Evolutionary conservation across 495 filamentous ascomycete genomes (phyloP), one percentile per base, ranked within the genome.

Genomic region (Xanthoparmelia taractica): DNA sequence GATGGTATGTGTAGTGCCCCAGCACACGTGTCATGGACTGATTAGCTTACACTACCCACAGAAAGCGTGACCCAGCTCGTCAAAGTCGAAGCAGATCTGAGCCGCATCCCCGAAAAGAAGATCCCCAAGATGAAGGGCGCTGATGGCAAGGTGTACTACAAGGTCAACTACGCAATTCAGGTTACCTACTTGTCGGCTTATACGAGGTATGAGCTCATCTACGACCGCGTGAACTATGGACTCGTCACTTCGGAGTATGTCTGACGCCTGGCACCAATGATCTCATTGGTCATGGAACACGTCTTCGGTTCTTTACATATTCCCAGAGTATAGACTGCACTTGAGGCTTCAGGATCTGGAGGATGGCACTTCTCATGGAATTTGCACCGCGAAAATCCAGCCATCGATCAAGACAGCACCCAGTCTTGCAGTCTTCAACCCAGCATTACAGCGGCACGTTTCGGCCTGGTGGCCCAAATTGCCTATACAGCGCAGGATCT

Each of bases 231-330:
- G 17, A 67, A 72, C 23, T 69, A 73, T 43, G 71, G 70, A 0
- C 33, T 12, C 1, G 66, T 75, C n/a, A 67, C 52, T 7, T 68
- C 67, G 1, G 72, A 73, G 23, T 75, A 73, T 40, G 69, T 71
- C 40, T 73, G 12, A 63, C 20, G 3, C 20, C 23, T 11, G 2
- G 29, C 31, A 48, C 10, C n/a, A 0, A 25, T 29, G 27, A n/a
- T 25, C 25, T 11, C 25, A 17, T 29, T 13, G 27, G 10, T 20
- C n/a, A n/a, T 20, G 7, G 8, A 4, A 2, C 37, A 18, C 40
- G 12, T 47, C 17, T 45, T 12, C 10, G 15, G 5, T 2, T 4
- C 2, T 47, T 4, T 12, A 4, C 45, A 4, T 2, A 12, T 2
- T 40, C 23, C 18, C 29, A 59, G 17, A 2, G 20, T n/a, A 34